These are phyloP conservation scores for Magnaporthales sp. DNA, from an alignment of 2,329 filamentous ascomycete genomes.

Conservation along the genomic window DNA sequence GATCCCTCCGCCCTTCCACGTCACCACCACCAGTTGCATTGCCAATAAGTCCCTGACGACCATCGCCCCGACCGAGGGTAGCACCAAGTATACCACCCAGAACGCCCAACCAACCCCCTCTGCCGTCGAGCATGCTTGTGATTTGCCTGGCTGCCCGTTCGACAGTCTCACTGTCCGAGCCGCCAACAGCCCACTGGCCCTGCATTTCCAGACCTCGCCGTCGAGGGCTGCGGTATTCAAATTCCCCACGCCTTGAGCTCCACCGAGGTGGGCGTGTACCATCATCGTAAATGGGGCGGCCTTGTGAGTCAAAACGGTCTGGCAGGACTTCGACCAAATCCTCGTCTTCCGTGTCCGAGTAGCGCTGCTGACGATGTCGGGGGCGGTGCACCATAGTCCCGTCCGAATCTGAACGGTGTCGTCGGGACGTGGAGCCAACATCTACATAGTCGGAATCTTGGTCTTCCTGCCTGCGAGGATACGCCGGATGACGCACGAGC, in stretches of 20 bases:
- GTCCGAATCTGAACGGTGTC: conserved; percentile 23
- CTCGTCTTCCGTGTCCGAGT: conserved; percentile 24
- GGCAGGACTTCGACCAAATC: conserved; percentile 34
- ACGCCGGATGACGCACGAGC: conserved; percentile 12
- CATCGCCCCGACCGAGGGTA: conserved; percentile 11
- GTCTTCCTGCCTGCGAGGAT: conserved; percentile 10
- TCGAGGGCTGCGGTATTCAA: conserved; percentile 25
- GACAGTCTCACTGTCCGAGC: conserved; percentile 32
- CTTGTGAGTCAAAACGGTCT: conserved; percentile 36
- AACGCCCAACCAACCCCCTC: conserved; percentile 18
- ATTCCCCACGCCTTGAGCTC: conserved; percentile 32
- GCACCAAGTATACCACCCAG: conserved; percentile 18
- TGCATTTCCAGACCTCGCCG: conserved; percentile 25
- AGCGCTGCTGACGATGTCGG: conserved; percentile 14
- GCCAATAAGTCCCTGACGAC: not conserved
- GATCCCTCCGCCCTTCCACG: conserved; percentile 5
- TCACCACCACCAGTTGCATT: not conserved
- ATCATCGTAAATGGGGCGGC: conserved; percentile 26
- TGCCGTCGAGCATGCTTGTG: conserved; percentile 21
- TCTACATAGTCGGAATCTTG: conserved; percentile 3
- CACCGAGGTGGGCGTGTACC: conserved; percentile 13
- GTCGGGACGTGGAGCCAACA: conserved; percentile 8
- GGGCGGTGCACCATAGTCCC: conserved; percentile 19
- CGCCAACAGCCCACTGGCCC: conserved; percentile 35
- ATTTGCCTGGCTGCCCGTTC: conserved; percentile 25